Evolutionary conservation across 306 rosid genomes (phyloP).

Genomic region (Pyrus communis): DNA sequence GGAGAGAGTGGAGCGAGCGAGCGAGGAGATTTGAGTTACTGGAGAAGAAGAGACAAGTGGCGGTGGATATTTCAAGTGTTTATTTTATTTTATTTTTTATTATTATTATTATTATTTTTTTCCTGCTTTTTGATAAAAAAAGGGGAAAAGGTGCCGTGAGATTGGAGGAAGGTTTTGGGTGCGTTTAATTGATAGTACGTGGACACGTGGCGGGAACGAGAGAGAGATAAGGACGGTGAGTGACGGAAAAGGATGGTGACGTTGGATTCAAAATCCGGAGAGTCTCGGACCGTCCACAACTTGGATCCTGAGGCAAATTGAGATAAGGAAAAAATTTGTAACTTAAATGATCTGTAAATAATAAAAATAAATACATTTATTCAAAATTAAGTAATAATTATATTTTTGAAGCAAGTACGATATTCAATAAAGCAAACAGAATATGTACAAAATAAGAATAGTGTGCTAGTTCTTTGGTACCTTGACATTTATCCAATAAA

Average conservation of each 20-base stretch:
- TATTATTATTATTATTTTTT: background rate
- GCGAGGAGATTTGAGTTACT: background rate
- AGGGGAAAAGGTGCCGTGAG: conserved; percentile 12
- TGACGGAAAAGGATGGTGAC: background rate
- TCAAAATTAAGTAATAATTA: too few species aligned
- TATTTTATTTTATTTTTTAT: background rate
- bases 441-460: too few species aligned
- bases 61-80: conserved; percentile 5
- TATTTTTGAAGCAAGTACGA: too few species aligned
- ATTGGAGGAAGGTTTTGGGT: conserved; percentile 5
- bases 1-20: background rate
- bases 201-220: conserved; percentile 1
- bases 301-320: background rate
- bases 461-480: too few species aligned
- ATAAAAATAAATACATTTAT: too few species aligned
- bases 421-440: too few species aligned
- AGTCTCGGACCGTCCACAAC: background rate
- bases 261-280: background rate
- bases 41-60: background rate
- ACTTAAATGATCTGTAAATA: too few species aligned
- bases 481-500: too few species aligned
- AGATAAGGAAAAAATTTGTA: too few species aligned
- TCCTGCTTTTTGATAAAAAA: background rate
- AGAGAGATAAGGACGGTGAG: too few species aligned
- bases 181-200: background rate